These are phyloP conservation scores for Fusarium musae DNA, from an alignment of 2,329 filamentous ascomycete species.

Conservation along the genomic window DNA sequence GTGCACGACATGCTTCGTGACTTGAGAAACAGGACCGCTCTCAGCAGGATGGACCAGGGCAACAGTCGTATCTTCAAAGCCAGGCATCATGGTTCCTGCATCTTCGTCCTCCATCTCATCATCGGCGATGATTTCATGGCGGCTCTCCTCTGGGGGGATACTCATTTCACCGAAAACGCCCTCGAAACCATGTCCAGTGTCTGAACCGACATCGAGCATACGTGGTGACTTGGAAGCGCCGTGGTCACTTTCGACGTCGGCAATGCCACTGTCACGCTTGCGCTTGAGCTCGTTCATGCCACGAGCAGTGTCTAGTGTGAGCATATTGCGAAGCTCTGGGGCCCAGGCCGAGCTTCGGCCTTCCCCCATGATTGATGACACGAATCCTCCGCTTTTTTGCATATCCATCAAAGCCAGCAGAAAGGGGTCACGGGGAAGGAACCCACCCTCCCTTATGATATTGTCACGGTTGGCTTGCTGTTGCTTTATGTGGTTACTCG, in stretches of 20 bases:
- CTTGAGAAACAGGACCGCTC: conserved; percentile 85
- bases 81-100: conserved; percentile 60
- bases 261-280: conserved; percentile 89
- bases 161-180: conserved; percentile 63
- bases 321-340: conserved; percentile 88
- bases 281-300: conserved; percentile 86
- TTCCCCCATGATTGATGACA: conserved; percentile 86
- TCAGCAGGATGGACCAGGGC: conserved; percentile 84
- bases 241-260: conserved; percentile 78
- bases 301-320: conserved; percentile 86
- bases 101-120: conserved; percentile 58
- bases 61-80: conserved; percentile 82
- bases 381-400: conserved; percentile 91
- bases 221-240: conserved; percentile 75
- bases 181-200: conserved; percentile 65
- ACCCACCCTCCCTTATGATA: conserved; percentile 84
- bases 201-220: conserved; percentile 71
- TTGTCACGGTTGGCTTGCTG: conserved; percentile 87
- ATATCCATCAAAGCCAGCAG: conserved; percentile 89
- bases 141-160: conserved; percentile 68
- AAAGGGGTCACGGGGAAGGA: conserved; percentile 87
- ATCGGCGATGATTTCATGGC: conserved; percentile 72
- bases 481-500: conserved; percentile 81
- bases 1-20: conserved; percentile 96
- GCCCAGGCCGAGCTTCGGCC: conserved; percentile 85